Evolutionary conservation across 2,329 filamentous ascomycete genomes (phyloP), one percentile per base, ranked within the genome.

Genomic region (Bipolaris sorokiniana): DNA sequence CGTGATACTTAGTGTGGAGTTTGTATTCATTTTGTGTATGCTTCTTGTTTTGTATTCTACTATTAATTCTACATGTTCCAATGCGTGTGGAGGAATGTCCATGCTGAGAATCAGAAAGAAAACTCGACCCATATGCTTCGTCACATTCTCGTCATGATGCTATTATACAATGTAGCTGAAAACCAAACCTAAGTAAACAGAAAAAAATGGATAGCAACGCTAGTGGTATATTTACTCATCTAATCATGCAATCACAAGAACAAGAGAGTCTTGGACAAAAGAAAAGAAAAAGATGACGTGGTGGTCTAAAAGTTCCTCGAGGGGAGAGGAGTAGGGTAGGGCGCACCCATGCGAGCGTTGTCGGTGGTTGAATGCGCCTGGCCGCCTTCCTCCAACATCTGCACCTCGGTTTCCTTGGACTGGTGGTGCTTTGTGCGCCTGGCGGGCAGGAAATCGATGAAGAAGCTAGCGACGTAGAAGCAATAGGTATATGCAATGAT

Each of bases 391-490:
- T 66, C 64, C 1, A 67, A 66, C 58, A 71, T 64, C 48, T 76
- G 71, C 67, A 77, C 75, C 42, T 75, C 66, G 2, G 74, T 77
- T 55, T 72, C 66, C 49, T 64, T 58, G 51, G 68, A 71, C 56
- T 78, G 71, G 58, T 76, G 73, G 63, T 79, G 73, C 62, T 83
- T 86, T 10, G 87, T 90, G 60, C 84, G 81, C 2, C 90, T 81
- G 10, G 91, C 91, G 0, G 95, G 95, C 62, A 90, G 83, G 48
- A 99, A 86, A 78, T 99, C 94, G 73, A 97, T 83, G 70, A 89
- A 84, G 81, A 96, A 98, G 59, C 89, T 92, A 61, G 94, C 84
- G 59, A 96, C 83, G 79, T 97, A 98, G 71, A 93, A 89, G 51
- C 90, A 91, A 79, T 93, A 97, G 71, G 97, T 82, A 71, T 96